phyloP scores from a whole-genome alignment of 1,139 yeast species.

The Candida glucosophila region DNA sequence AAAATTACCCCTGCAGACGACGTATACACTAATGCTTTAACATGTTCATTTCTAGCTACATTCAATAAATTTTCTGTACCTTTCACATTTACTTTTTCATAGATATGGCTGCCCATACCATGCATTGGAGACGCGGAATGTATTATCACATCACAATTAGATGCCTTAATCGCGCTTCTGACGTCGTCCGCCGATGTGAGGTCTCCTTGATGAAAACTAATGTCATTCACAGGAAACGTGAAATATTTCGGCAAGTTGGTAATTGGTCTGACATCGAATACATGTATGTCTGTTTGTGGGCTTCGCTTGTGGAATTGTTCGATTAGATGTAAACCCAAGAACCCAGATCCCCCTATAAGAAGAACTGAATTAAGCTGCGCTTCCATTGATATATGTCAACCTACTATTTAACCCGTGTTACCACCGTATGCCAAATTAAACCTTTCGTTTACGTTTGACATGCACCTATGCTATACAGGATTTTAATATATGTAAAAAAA shows the following conservation, averaged over 20 bases:
- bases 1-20: constrained; percentile 97
- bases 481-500: no score
- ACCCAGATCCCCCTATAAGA: constrained; percentile 91
- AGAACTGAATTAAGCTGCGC: constrained; percentile 50
- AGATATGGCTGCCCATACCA: constrained; percentile 71
- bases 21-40: constrained; percentile 80
- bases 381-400: constrained; percentile 3
- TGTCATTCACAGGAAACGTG: constrained; percentile 53
- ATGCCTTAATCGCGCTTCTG: constrained; percentile 45
- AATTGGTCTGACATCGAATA: constrained; percentile 84
- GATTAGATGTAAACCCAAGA: constrained; percentile 83
- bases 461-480: no score
- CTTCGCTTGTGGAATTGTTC: constrained; percentile 67
- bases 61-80: constrained; percentile 75
- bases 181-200: constrained; percentile 70
- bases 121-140: constrained; percentile 97
- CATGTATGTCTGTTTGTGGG: constrained; percentile 71
- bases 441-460: no score
- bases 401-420: no score
- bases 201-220: constrained; percentile 73
- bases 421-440: no score
- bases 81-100: constrained; percentile 81
- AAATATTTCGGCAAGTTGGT: constrained; percentile 70
- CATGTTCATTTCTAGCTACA: constrained; percentile 46
- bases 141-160: constrained; percentile 70